A percentile compares a stretch with the other conserved stretches of the same genome.
These are phyloP conservation scores for Tillandsia leiboldiana DNA, from an alignment of 176 grass and related monocot genomes.

Conservation along the genomic window DNA sequence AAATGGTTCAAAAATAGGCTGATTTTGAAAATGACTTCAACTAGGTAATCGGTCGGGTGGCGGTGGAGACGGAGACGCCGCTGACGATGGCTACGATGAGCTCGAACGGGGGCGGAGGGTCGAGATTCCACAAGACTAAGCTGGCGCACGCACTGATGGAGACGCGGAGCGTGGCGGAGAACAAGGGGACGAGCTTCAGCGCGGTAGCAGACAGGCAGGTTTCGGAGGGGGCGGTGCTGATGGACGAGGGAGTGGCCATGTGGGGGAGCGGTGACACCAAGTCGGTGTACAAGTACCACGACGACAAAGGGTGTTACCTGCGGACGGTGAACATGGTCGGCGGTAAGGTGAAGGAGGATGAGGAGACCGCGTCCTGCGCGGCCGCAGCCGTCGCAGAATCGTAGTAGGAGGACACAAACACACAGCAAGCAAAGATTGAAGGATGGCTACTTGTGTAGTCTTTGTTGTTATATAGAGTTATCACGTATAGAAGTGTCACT, in stretches of 20 bases:
- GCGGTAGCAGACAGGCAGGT: conserved; percentile 2
- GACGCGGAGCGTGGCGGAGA: conserved; percentile 10
- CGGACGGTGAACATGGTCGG: conserved; percentile 11
- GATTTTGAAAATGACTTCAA: too few relatives aligned
- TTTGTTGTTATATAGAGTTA: too few relatives aligned
- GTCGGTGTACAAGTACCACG: conserved; percentile 7
- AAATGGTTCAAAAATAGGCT: too few relatives aligned
- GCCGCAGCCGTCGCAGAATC: neutral
- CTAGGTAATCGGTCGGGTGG: neutral
- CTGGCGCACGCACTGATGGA: neutral
- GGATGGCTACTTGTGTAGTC: too few relatives aligned
- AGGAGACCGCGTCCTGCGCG: conserved; percentile 3
- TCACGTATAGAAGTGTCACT: too few relatives aligned
- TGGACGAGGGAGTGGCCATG: conserved; percentile 3
- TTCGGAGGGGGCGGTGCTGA: conserved; percentile 8
- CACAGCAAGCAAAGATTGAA: too few relatives aligned
- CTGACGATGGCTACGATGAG: conserved; percentile 1
- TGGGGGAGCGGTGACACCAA: conserved; percentile 13
- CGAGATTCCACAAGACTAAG: conserved; percentile 18
- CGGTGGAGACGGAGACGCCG: conserved; percentile 5
- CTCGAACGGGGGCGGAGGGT: conserved; percentile 4
- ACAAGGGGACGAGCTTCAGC: conserved; percentile 1
- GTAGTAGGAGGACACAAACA: neutral
- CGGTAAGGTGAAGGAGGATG: conserved; percentile 7
- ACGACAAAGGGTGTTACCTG: conserved; percentile 7